These are phyloP conservation scores for Thalassiosira oceanica DNA, from an alignment of 352 stramenopile species.

Conservation along the genomic window DNA sequence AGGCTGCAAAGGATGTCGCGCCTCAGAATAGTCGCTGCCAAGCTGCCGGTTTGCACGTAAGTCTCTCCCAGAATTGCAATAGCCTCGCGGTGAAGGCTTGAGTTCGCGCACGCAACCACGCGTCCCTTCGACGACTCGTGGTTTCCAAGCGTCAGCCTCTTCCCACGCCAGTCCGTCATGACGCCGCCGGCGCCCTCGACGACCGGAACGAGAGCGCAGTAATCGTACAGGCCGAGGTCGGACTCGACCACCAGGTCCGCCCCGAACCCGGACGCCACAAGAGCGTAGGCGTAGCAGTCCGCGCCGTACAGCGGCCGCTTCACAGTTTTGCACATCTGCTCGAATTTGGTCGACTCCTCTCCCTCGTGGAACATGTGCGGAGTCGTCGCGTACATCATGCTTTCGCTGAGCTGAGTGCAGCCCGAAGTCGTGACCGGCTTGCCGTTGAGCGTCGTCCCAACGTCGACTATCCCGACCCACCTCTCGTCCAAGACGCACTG, in stretches of 20 bases:
- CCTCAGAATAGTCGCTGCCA: slow-evolving; percentile 12
- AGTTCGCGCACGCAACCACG: slow-evolving; percentile 58
- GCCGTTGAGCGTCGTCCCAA: slow-evolving; percentile 56
- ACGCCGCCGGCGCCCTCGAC: slow-evolving; percentile 53
- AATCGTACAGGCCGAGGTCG: slow-evolving; percentile 70
- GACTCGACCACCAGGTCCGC: slow-evolving; percentile 59
- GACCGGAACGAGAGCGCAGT: slow-evolving; percentile 56
- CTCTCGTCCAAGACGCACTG: slow-evolving; percentile 63
- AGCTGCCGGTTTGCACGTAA: slow-evolving; percentile 6
- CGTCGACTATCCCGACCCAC: slow-evolving; percentile 50
- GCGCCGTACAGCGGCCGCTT: slow-evolving; percentile 52
- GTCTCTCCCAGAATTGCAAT: slow-evolving; percentile 44
- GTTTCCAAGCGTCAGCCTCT: slow-evolving; percentile 50
- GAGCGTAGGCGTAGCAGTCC: slow-evolving; percentile 69
- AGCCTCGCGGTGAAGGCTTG: slow-evolving; percentile 35
- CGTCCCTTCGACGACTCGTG: slow-evolving; percentile 51
- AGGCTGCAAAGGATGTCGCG: slow-evolving; percentile 10
- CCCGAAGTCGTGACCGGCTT: slow-evolving; percentile 30
- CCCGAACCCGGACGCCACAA: slow-evolving; percentile 63
- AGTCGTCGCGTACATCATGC: slow-evolving; percentile 59
- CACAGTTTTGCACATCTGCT: slow-evolving; percentile 28
- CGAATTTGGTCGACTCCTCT: slow-evolving; percentile 53
- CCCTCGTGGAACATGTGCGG: slow-evolving; percentile 59
- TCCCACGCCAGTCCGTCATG: slow-evolving; percentile 64
- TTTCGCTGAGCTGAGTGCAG: slow-evolving; percentile 34